phyloP scores from a whole-genome alignment of 176 grass and related monocot species.

The Avena sativa region DNA sequence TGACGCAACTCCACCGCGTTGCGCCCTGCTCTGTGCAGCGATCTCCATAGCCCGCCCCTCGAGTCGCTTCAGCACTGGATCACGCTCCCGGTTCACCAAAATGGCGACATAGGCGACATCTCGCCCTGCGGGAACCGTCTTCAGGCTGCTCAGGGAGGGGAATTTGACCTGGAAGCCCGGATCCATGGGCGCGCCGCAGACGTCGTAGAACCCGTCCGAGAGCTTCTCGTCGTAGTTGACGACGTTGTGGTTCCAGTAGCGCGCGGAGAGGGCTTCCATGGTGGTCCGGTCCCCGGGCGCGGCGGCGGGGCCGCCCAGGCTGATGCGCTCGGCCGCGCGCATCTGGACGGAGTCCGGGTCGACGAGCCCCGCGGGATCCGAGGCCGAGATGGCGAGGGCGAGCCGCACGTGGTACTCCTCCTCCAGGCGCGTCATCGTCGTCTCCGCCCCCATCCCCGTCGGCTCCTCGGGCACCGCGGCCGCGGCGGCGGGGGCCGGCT shows the following conservation, averaged over 20 bases:
- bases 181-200: constrained; percentile 62
- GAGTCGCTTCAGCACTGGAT: constrained; percentile 60
- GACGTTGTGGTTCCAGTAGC: constrained; percentile 90
- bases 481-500: background rate
- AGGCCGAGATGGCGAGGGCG: constrained; percentile 83
- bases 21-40: constrained; percentile 47
- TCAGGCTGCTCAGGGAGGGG: constrained; percentile 62
- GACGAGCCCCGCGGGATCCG: constrained; percentile 80
- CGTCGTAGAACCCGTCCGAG: constrained; percentile 85
- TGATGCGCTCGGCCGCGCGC: constrained; percentile 90
- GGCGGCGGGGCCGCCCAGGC: constrained; percentile 52
- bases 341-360: constrained; percentile 98
- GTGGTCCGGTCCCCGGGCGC: constrained; percentile 42
- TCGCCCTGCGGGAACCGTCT: constrained; percentile 36
- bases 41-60: constrained; percentile 58
- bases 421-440: constrained; percentile 58
- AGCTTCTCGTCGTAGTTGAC: constrained; percentile 87
- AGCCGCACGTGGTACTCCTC: constrained; percentile 96
- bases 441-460: constrained; percentile 47
- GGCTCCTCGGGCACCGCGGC: constrained; percentile 31
- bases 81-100: constrained; percentile 63
- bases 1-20: constrained; percentile 35
- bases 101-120: constrained; percentile 55
- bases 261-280: constrained; percentile 74
- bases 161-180: constrained; percentile 60